These are phyloP conservation scores for Aspergillus aculeatinus DNA, from an alignment of 2,329 filamentous ascomycete genomes.

Conservation along the genomic window DNA sequence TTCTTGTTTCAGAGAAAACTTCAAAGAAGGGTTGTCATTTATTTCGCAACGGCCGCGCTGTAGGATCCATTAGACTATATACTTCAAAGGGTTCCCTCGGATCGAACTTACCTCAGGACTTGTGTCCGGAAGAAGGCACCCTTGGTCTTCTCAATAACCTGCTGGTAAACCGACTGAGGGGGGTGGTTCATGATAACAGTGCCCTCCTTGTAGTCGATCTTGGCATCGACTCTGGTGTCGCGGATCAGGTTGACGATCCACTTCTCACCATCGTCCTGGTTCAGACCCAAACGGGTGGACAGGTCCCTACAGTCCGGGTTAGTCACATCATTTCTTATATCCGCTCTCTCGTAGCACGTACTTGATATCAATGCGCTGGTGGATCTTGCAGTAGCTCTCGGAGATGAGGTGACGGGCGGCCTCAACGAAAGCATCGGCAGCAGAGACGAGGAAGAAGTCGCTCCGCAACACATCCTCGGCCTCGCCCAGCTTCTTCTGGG, in stretches of 20 bases:
- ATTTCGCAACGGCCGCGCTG: constrained; percentile 53
- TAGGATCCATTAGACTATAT: constrained; percentile 1
- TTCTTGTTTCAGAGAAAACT: constrained; percentile 18
- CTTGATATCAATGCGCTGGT: constrained; percentile 97
- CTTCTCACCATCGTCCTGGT: constrained; percentile 95
- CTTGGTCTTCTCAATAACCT: constrained; percentile 99
- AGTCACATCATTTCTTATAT: constrained; percentile 11
- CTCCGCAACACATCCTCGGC: constrained; percentile 87
- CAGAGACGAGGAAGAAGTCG: constrained; percentile 91
- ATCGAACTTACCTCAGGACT: constrained; percentile 64
- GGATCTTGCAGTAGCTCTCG: constrained; percentile 99
- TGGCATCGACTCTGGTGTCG: constrained; percentile 94
- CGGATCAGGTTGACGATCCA: constrained; percentile 99
- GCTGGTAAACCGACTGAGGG: constrained; percentile 96
- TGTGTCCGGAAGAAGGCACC: constrained; percentile 98
- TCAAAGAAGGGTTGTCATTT: constrained; percentile 22
- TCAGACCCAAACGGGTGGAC: constrained; percentile 84
- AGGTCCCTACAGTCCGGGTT: constrained; percentile 63
- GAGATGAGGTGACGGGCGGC: constrained; percentile 94
- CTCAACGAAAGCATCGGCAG: constrained; percentile 87
- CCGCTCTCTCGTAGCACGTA: constrained; percentile 39
- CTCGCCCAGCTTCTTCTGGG: constrained; percentile 79
- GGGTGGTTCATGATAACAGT: constrained; percentile 99
- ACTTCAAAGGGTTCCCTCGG: neutral
- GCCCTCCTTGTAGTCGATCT: constrained; percentile 98